phyloP scores from a whole-genome alignment of 805 yeast genomes.

The Maudiozyma saulgeensis region DNA sequence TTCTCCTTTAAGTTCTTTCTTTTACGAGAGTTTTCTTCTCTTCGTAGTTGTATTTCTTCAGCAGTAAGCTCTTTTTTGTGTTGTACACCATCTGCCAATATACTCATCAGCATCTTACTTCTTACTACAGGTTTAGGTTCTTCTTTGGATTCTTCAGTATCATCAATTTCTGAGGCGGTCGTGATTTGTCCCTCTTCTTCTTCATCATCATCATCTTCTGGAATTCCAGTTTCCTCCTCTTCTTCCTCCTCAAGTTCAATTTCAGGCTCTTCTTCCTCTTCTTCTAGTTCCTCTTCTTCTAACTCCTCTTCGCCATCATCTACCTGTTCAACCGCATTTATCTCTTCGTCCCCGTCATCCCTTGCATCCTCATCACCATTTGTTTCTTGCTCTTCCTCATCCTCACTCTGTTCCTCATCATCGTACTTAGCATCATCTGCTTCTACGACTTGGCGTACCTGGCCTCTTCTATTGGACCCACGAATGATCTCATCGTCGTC shows the following conservation, averaged over 20 bases:
- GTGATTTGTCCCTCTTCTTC: conserved; percentile 14
- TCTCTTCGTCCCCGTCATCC: conserved; percentile 2
- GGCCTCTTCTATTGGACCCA: conserved; percentile 5
- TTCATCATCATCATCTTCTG: conserved; percentile 12
- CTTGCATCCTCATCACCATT: conserved; percentile 1
- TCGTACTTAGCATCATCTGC: conserved; percentile 1
- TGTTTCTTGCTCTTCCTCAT: conserved; percentile 7
- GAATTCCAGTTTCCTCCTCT: conserved; percentile 13
- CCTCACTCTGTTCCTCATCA: conserved; percentile 3
- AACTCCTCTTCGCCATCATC: conserved; percentile 7
- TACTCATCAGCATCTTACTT: conserved; percentile 16
- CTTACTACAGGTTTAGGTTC: conserved; percentile 7
- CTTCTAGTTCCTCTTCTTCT: conserved; percentile 2
- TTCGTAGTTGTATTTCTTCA: conserved; percentile 71
- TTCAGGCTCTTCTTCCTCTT: conserved; percentile 3
- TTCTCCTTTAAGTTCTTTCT: conserved; percentile 77
- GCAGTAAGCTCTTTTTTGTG: conserved; percentile 60
- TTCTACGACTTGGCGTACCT: neutral
- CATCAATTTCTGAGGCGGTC: conserved; percentile 14
- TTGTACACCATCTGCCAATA: conserved; percentile 11
- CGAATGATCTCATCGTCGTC: conserved; percentile 4
- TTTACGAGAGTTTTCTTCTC: conserved; percentile 82
- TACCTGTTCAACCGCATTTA: conserved; percentile 3
- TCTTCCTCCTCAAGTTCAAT: conserved; percentile 8
- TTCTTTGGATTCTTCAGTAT: conserved; percentile 16